Evolutionary conservation across 2,329 filamentous ascomycete species (phyloP), one percentile per base, ranked within the genome.

Genomic region (Xylaria sp.): DNA sequence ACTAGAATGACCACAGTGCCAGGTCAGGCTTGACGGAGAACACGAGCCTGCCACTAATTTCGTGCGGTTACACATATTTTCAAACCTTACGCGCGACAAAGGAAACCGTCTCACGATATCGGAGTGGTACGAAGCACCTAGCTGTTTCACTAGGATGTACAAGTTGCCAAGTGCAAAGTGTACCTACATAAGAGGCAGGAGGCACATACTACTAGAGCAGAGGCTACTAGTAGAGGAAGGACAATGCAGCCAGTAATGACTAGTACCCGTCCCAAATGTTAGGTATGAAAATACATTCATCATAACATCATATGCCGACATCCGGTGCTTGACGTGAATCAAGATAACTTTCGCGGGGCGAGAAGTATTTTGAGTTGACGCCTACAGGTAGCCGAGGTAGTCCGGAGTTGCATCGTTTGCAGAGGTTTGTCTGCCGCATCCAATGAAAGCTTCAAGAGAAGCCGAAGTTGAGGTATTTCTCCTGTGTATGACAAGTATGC

Each of bases 321-420:
- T 20, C 10, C n/a, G n/a, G 52, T 15, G 31, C 31, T 39, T 56
- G 31, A 36, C 33, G 33, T 56, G 52, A 23, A 39, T 20, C 31
- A 39, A 4, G 31, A 20, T 2, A 39, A 39, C 28, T 8, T 13
- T 55, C 52, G 31, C 9, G 18, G 31, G 31, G 48, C 15, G 15
- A 54, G 51, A 31, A 13, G 8, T 9, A 54, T 10, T 33, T 31
- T 33, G 15, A n/a, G 51, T 54, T 54, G 18, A 18, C 4, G 20
- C 51, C 31, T 56, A 39, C 52, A 56, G 52, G 31, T 56, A 39
- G n/a, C 33, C 31, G 31, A 56, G 31, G 52, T 23, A 23, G 33
- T n/a, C n/a, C 31, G 15, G 51, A 33, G n/a, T 20, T 33, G 2
- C 51, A 33, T n/a, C 20, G n/a, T 48, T 48, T 48, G 43, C n/a